Conservation (phyloP, 371 early-diverging fungal genomes). For the Syncephalastrum monosporum region DNA sequence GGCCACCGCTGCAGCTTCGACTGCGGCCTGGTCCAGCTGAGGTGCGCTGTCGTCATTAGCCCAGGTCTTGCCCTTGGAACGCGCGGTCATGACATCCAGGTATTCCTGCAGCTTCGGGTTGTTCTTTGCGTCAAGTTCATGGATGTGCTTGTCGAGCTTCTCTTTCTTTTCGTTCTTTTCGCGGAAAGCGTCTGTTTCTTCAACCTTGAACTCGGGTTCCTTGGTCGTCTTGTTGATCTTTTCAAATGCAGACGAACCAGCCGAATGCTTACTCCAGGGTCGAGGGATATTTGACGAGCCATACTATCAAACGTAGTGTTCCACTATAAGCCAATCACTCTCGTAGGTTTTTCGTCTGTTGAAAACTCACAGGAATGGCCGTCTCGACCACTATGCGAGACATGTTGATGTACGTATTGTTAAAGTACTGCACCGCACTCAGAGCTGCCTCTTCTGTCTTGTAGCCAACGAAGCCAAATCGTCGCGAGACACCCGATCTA, state of each 20-base stretch:
- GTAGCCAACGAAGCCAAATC: constrained; percentile 93
- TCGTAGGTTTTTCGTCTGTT: background rate
- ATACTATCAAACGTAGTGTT: constrained; percentile 41
- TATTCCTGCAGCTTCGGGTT: constrained; percentile 88
- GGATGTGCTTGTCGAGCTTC: constrained; percentile 50
- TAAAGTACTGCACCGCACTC: constrained; percentile 80
- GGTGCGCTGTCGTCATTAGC: constrained; percentile 81
- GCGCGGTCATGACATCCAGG: constrained; percentile 81
- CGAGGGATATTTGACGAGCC: constrained; percentile 77
- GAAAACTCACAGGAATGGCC: constrained; percentile 73
- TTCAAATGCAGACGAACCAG: constrained; percentile 71
- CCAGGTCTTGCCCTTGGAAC: constrained; percentile 85
- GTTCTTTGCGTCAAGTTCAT: constrained; percentile 57
- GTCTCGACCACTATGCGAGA: constrained; percentile 82
- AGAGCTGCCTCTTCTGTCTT: constrained; percentile 82
- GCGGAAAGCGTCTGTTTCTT: constrained; percentile 41
- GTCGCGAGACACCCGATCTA: constrained; percentile 69
- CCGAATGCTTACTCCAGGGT: constrained; percentile 87
- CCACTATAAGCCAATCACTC: background rate
- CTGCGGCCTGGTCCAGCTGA: constrained; percentile 38
- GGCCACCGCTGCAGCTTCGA: constrained; percentile 41
- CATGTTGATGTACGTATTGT: constrained; percentile 91
- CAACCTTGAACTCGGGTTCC: constrained; percentile 40
- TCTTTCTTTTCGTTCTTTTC: constrained; percentile 32
- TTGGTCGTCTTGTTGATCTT: constrained; percentile 26